Evolutionary conservation across 164 flowering plant species (phyloP).

Genomic region (Magnolia officinalis): DNA sequence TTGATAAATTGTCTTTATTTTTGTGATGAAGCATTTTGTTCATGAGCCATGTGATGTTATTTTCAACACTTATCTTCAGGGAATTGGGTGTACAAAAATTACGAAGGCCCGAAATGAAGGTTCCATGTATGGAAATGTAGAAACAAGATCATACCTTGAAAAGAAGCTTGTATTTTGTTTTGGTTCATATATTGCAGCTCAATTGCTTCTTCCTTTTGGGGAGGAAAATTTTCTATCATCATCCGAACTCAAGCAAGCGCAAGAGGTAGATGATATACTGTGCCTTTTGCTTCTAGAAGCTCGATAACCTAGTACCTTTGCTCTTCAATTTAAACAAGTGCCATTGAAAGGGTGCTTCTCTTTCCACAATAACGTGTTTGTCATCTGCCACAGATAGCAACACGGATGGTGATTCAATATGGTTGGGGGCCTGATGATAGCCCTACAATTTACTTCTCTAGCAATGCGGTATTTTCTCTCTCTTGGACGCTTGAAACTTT

Average conservation of each 20-base stretch:
- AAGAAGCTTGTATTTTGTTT: constrained; percentile 94
- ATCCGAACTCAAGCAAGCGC: constrained; percentile 77
- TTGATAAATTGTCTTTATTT: neutral
- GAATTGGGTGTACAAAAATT: constrained; percentile 92
- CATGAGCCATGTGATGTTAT: neutral
- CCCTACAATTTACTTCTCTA: constrained; percentile 64
- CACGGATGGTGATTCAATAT: constrained; percentile 91
- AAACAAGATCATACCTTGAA: constrained; percentile 84
- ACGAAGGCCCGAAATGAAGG: constrained; percentile 69
- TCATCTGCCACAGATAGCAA: constrained; percentile 78
- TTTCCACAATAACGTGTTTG: constrained; percentile 6
- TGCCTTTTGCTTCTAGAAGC: neutral
- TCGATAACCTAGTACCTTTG: constrained; percentile 1
- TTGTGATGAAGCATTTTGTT: neutral
- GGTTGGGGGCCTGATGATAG: constrained; percentile 98
- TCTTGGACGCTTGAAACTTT: neutral
- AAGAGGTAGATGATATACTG: constrained; percentile 52
- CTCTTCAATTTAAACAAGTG: neutral
- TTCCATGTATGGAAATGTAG: constrained; percentile 62
- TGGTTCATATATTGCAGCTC: constrained; percentile 87
- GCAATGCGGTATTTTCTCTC: constrained; percentile 54
- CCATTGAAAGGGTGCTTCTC: neutral
- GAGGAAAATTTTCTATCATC: constrained; percentile 81
- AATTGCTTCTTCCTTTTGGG: constrained; percentile 84
- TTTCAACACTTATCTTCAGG: constrained; percentile 37